Percentiles rank a stretch among this genome's conserved stretches.
phyloP scores from a whole-genome alignment of 345 rosid genomes.

The Populus ilicifolia region DNA sequence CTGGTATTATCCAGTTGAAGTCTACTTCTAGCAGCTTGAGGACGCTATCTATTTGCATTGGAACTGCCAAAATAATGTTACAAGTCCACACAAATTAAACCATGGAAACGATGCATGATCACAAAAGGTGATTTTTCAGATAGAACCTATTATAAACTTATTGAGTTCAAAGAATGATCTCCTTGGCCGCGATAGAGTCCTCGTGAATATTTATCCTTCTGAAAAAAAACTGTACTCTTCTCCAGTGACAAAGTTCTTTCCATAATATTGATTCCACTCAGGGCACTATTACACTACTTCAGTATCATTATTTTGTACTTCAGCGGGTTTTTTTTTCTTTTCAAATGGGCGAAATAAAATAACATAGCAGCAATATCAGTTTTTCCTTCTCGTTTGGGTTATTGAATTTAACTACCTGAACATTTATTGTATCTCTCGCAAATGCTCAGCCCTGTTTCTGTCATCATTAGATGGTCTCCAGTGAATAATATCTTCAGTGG shows the following conservation, averaged over 20 bases:
- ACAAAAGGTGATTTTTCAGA: not conserved
- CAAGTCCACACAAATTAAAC: not conserved
- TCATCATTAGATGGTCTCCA: conserved; percentile 36
- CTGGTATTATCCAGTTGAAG: conserved; percentile 42
- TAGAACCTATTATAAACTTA: not conserved
- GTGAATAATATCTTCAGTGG: conserved; percentile 32
- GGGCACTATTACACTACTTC: not conserved
- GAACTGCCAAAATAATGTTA: conserved; percentile 24
- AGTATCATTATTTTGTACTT: not conserved
- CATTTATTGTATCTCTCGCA: conserved; percentile 23
- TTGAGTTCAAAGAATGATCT: not conserved
- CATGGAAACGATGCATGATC: not conserved
- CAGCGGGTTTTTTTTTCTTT: not conserved
- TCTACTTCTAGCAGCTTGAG: conserved; percentile 27
- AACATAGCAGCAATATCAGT: not conserved
- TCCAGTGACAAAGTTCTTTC: not conserved
- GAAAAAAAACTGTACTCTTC: not conserved
- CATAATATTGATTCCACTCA: not conserved
- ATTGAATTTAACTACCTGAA: conserved; percentile 25
- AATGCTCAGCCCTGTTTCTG: conserved; percentile 31
- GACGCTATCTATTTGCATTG: conserved; percentile 32
- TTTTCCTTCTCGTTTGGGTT: not conserved
- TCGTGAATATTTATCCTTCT: not conserved
- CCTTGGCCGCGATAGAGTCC: not conserved
- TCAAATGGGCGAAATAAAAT: not conserved